Percentiles rank a stretch among this genome's conserved stretches.
Evolutionary conservation across 2,329 filamentous ascomycete genomes (phyloP).

Genomic region (Fusarium buxicola): DNA sequence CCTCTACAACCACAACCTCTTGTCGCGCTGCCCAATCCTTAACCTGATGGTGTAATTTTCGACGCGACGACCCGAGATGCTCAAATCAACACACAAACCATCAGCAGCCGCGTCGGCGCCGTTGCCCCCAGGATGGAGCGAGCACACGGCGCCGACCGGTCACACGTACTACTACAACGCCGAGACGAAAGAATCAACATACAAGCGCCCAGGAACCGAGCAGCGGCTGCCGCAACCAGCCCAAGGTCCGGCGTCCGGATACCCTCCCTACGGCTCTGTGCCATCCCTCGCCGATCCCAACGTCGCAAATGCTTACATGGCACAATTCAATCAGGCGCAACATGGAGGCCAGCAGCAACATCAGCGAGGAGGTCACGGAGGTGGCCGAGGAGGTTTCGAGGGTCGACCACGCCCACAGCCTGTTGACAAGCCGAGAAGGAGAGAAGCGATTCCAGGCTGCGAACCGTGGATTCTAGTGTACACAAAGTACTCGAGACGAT

Average conservation of each 20-base stretch:
- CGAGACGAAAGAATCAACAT: slow-evolving; percentile 86
- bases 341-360: slow-evolving; percentile 50
- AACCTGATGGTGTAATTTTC: slow-evolving; percentile 30
- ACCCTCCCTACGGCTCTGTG: slow-evolving; percentile 45
- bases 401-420: slow-evolving; percentile 75
- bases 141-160: slow-evolving; percentile 88
- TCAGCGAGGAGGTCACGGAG: slow-evolving; percentile 47
- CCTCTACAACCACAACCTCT: neutral
- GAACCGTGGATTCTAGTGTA: slow-evolving; percentile 93
- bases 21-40: neutral
- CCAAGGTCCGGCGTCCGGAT: slow-evolving; percentile 48
- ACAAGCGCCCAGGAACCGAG: slow-evolving; percentile 73
- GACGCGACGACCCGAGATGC: slow-evolving; percentile 60
- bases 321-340: slow-evolving; percentile 61
- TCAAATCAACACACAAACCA: slow-evolving; percentile 81
- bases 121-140: slow-evolving; percentile 87
- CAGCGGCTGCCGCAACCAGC: slow-evolving; percentile 29
- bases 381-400: slow-evolving; percentile 63
- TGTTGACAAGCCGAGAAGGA: slow-evolving; percentile 83
- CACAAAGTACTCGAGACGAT: slow-evolving; percentile 88
- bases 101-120: slow-evolving; percentile 63
- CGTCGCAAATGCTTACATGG: slow-evolving; percentile 70
- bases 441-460: slow-evolving; percentile 80
- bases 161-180: slow-evolving; percentile 91
- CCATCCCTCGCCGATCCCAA: slow-evolving; percentile 64